phyloP scores from a whole-genome alignment of 176 grass and related monocot species.

The Ampelocalamus luodianensis region DNA sequence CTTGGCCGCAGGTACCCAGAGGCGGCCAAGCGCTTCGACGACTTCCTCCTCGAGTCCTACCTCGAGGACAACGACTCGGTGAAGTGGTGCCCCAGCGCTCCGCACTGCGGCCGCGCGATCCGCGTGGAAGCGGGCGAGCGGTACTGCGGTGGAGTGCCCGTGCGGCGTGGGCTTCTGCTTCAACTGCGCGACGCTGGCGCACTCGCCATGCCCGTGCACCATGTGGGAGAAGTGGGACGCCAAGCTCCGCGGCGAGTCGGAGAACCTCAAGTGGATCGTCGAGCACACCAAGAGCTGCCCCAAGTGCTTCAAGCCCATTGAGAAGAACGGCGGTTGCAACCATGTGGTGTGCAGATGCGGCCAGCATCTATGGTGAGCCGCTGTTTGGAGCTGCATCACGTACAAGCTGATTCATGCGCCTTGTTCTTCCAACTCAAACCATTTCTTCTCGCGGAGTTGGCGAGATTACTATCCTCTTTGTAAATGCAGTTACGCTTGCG shows the following conservation, averaged over 20 bases:
- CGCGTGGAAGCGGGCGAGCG: slow-evolving; percentile 24
- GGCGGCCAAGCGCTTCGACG: slow-evolving; percentile 49
- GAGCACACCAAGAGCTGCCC: slow-evolving; percentile 65
- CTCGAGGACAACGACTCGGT: slow-evolving; percentile 59
- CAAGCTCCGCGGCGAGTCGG: slow-evolving; percentile 36
- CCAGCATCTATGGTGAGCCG: slow-evolving; percentile 41
- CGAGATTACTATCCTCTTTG: neutral
- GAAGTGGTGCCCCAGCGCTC: slow-evolving; percentile 64
- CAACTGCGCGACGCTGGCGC: slow-evolving; percentile 44
- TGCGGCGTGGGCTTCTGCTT: slow-evolving; percentile 66
- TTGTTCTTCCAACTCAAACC: neutral
- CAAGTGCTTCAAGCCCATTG: slow-evolving; percentile 59
- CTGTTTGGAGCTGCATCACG: too few relatives aligned
- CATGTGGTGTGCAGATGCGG: slow-evolving; percentile 47
- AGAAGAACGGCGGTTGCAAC: slow-evolving; percentile 58
- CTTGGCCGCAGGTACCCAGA: slow-evolving; percentile 46
- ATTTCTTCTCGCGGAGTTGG: neutral
- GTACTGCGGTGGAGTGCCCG: slow-evolving; percentile 52
- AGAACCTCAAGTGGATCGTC: slow-evolving; percentile 59
- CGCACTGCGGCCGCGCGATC: slow-evolving; percentile 59
- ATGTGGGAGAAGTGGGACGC: slow-evolving; percentile 54
- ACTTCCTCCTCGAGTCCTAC: slow-evolving; percentile 60
- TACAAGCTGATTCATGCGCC: slow-evolving; percentile 6
- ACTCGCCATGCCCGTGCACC: slow-evolving; percentile 62
- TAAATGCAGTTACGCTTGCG: slow-evolving; percentile 48